Percentiles rank a stretch among this genome's conserved stretches.
These are phyloP conservation scores for Phytophthora megakarya DNA, from an alignment of 352 stramenopile genomes.

Conservation along the genomic window DNA sequence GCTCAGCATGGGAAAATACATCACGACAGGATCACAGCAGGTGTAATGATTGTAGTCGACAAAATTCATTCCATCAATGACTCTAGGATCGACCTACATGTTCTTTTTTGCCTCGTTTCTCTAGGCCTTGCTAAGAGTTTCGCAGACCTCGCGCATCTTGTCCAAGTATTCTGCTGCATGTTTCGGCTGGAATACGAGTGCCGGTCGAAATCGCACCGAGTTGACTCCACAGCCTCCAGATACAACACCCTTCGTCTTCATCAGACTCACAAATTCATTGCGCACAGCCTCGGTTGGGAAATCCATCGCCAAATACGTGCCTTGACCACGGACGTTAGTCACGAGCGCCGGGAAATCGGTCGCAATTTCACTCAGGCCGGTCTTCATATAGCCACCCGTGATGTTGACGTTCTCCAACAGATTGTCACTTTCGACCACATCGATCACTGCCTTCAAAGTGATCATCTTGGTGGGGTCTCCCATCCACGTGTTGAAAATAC, in stretches of 20 bases:
- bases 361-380: conserved; percentile 51
- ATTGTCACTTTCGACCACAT: conserved; percentile 59
- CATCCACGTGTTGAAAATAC: conserved; percentile 92
- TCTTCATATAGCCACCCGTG: conserved; percentile 69
- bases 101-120: background rate
- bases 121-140: conserved; percentile 28
- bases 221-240: conserved; percentile 70
- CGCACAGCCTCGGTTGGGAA: conserved; percentile 63
- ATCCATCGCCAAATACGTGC: conserved; percentile 84
- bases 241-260: conserved; percentile 67
- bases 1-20: conserved; percentile 2
- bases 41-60: background rate
- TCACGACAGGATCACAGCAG: background rate
- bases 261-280: conserved; percentile 62
- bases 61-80: conserved; percentile 9
- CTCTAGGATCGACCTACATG: conserved; percentile 29
- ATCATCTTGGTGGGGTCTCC: conserved; percentile 88
- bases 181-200: conserved; percentile 77
- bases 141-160: conserved; percentile 66
- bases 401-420: conserved; percentile 79
- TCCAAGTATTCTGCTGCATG: conserved; percentile 78
- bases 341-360: conserved; percentile 61
- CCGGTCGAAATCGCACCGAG: conserved; percentile 78
- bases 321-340: conserved; percentile 75
- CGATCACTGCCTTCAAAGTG: conserved; percentile 72